Evolutionary conservation across 352 stramenopile species (phyloP), one percentile per base, ranked within the genome.

Genomic region (Phytopythium montanum): DNA sequence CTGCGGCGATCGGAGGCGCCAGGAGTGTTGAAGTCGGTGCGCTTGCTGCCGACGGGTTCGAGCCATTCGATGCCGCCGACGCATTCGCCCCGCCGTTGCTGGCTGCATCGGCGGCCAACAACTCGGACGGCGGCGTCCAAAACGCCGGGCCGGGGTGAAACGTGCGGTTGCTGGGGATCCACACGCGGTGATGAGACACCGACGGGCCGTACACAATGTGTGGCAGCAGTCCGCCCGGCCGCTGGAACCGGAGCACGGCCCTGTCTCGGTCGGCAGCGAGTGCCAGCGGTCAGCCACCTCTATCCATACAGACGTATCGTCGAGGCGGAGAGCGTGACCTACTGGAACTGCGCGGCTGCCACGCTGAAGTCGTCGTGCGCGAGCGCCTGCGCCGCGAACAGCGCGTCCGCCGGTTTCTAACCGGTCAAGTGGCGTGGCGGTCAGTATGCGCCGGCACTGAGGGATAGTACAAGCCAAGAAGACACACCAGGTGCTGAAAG

Each of bases 101-200:
- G 39, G 56, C 23, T 28, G 36, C 9, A 2, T 13, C 10, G 18
- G n/a, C 50, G 2, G 29, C 23, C 1, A 42, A 33, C 38, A 19
- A 54, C 28, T 54, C 36, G 34, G 34, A 16, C 18, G 5, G 42
- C 23, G 18, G 41, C 8, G 23, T 56, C 85, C 83, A 93, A 54
- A 92, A 89, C 26, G 81, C 81, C 21, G 86, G 86, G 1, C 84
- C 86, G n/a, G 86, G 86, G 41, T 88, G 80, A 64, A 87, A 95
- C 8, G 86, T 95, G 38, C 70, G 64, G 65, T 91, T 79, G 44
- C 68, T 87, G 2, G 63, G 59, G 25, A 95, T 70, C 86, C 86
- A 95, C 23, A 52, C 48, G 21, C 61, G 52, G 12, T 63, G 21
- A 4, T 59, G 65, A 21, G 83, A 62, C n/a, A 95, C 82, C 0